Percentiles rank a stretch among this genome's conserved stretches.
phyloP scores from a whole-genome alignment of 2,329 filamentous ascomycete species.

The Pseudogymnoascus sp. region DNA sequence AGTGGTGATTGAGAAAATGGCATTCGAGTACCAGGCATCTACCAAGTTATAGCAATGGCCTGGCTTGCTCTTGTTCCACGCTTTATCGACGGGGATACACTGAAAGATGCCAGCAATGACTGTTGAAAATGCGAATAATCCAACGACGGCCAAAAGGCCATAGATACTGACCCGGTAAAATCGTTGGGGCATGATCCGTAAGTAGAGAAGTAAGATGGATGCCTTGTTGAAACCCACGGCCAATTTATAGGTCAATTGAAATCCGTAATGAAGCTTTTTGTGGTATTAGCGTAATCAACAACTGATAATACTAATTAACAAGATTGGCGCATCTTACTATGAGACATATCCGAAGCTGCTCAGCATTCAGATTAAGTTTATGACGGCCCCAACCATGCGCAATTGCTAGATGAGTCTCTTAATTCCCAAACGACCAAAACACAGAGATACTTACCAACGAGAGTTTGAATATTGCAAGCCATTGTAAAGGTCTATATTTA shows the following conservation, averaged over 20 bases:
- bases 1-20: constrained; percentile 16
- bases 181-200: neutral
- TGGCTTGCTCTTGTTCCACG: constrained; percentile 15
- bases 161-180: constrained; percentile 1
- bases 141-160: constrained; percentile 11
- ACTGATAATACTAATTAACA: neutral
- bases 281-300: neutral
- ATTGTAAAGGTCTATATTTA: constrained; percentile 13
- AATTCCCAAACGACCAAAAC: neutral
- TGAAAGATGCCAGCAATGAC: constrained; percentile 15
- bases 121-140: constrained; percentile 14
- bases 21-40: constrained; percentile 17
- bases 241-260: constrained; percentile 18
- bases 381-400: constrained; percentile 16
- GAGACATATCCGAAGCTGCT: constrained; percentile 12
- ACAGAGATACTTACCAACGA: constrained; percentile 12
- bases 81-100: constrained; percentile 16
- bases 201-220: neutral
- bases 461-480: constrained; percentile 14
- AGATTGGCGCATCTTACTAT: constrained; percentile 11
- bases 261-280: constrained; percentile 16
- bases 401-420: constrained; percentile 3
- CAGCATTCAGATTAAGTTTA: constrained; percentile 10
- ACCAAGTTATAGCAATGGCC: constrained; percentile 17
- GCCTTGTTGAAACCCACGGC: constrained; percentile 13